phyloP scores from a whole-genome alignment of 768 basidiomycete genomes.

The Pleurotus giganteus region DNA sequence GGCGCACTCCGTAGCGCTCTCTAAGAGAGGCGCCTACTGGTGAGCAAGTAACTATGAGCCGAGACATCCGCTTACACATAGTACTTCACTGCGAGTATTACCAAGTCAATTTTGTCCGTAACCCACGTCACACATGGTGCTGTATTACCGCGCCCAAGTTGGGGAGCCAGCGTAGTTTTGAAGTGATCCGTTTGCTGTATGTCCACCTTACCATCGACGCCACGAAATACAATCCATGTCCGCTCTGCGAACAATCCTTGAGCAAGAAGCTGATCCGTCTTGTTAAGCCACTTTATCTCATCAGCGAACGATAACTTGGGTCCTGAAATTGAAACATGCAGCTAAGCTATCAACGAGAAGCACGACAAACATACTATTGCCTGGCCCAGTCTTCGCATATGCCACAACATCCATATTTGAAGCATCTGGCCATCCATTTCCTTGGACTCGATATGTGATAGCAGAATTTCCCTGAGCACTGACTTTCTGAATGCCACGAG shows the following conservation, averaged over 20 bases:
- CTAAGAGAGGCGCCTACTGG: background rate
- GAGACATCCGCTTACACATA: background rate
- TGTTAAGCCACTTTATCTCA: background rate
- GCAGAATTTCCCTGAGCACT: background rate
- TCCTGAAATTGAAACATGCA: background rate
- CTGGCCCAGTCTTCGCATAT: conserved; percentile 3
- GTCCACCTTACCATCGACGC: background rate
- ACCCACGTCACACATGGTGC: background rate
- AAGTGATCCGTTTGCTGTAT: background rate
- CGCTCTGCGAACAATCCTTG: background rate
- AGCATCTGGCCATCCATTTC: background rate
- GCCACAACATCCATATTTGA: background rate
- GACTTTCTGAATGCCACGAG: background rate
- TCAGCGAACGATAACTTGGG: background rate
- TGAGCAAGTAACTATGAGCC: background rate
- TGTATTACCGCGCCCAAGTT: background rate
- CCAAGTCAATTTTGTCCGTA: background rate
- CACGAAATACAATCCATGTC: background rate
- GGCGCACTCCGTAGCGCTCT: background rate
- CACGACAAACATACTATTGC: background rate
- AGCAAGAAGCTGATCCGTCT: background rate
- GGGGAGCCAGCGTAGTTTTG: background rate
- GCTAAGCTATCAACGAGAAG: background rate
- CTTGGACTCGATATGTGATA: background rate
- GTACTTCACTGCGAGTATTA: background rate